Base-by-base conservation (phyloP, 2,329 filamentous ascomycete species). In the Trichophyton equinum region DNA sequence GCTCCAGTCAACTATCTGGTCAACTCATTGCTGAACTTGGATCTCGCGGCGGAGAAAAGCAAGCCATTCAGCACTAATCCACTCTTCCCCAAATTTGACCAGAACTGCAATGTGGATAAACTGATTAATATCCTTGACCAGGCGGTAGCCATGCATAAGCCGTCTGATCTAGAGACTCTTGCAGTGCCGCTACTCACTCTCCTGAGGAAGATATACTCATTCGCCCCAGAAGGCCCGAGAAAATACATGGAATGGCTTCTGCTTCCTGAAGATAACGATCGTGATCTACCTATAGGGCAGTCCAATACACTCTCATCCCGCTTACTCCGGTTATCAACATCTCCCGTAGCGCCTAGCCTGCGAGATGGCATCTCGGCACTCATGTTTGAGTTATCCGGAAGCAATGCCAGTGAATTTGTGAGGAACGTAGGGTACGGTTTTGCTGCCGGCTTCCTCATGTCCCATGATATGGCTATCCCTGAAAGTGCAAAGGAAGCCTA, bases 371-470 rank as follows among this genome's bases (percentile, higher is more conserved):
- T 95, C 59, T 88, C 88, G 0, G 81, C 86, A 33, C 79, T 99
- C 25, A 82, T 96, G 63, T 99, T 95, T 71, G 88, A 95, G 65
- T 79, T 97, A 30, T 96, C 91, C 0, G 87, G 86, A 65, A 88
- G 85, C 67, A 85, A 96, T 67, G 83, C 91, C 0, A 82, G 81
- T 15, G 87, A 80, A 33, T 94, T 96, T 68, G 88, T 97, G 0
- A 81, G 88, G 58, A 96, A 96, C 66, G 89, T 99, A 11, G 94
- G 94, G 0, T 99, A 96, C 70, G 94, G 94, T 0, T 96, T 89
- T 69, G 94, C 94, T 0, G 89, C 91, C 0, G 94, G 94, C 0
- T 96, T 94, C 70, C 77, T 99, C 15, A 86, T 91, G 75, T 86
- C 88, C 64, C 88, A 92, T 64, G 89, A 94, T 60, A 84, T 97